Base-by-base conservation (phyloP, 805 yeast genomes). In the Candida gorgasii region DNA sequence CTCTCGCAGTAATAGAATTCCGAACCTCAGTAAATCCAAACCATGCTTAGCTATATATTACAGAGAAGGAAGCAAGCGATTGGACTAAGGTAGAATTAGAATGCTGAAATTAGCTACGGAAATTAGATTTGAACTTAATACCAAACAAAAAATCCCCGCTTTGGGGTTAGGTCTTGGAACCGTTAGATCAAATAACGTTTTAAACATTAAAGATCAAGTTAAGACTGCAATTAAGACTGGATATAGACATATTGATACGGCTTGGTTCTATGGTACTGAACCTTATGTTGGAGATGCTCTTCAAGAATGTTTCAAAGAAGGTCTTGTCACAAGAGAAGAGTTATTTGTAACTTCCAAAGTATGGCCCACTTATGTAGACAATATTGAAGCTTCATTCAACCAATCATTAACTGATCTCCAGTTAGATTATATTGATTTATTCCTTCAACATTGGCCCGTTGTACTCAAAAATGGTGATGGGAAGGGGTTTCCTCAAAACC, bases 391-490 rank as follows among this genome's bases (percentile, higher is more conserved):
- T 45, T 86, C 89, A 24, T 67, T 86, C 52, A 65, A 79, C 53
- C 75, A 73, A 52, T 82, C 87, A 19, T 71, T 88, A 53, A 53
- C 63, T 15, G 95, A 86, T 63, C 69, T 89, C 67, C 70, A 76
- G 7, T 67, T 88, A 49, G 95, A 85, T 35, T 88, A 89, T 69
- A 51, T 89, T 47, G 96, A 89, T 65, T 65, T 88, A 53, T 86
- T 79, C 68, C 83, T 85, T 66, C 85, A 88, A 58, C 96, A 88
- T 63, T 89, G 88, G 80, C 96, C 96, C 54, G 27, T 76, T 86
- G 61, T 85, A 95, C 13, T 84, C 80, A 66, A 83, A 81, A 59
- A 85, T 73, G 59, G 89, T 86, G 27, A 90, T 15, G 26, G 27
- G 22, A 26, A 33, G 22, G 35, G 29, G 8, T 44, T 87, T 84